phyloP scores from a whole-genome alignment of 2,329 filamentous ascomycete genomes.

The Colletotrichum sp. region DNA sequence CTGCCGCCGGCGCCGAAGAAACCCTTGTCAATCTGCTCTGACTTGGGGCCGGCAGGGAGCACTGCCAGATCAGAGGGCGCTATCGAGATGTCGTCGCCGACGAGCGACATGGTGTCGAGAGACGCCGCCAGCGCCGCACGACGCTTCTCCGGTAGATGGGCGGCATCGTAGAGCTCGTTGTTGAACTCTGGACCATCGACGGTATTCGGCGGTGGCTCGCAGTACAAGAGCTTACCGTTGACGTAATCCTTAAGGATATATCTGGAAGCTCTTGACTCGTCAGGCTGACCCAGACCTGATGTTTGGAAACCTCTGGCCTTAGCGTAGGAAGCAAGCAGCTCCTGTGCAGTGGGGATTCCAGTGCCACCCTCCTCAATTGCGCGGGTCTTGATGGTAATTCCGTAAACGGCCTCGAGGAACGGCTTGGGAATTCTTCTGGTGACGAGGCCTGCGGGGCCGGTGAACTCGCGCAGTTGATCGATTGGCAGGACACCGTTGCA shows the following conservation, averaged over 20 bases:
- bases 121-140: slow-evolving; percentile 66
- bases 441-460: slow-evolving; percentile 83
- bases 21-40: slow-evolving; percentile 79
- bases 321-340: slow-evolving; percentile 86
- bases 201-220: slow-evolving; percentile 80
- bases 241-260: slow-evolving; percentile 97
- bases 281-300: slow-evolving; percentile 86
- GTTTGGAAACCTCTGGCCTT: slow-evolving; percentile 90
- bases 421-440: slow-evolving; percentile 83
- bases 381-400: slow-evolving; percentile 83
- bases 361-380: slow-evolving; percentile 92
- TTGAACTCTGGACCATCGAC: slow-evolving; percentile 84
- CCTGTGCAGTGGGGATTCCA: slow-evolving; percentile 81
- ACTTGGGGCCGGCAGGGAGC: slow-evolving; percentile 71
- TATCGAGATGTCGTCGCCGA: slow-evolving; percentile 35
- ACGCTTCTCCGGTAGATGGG: slow-evolving; percentile 82
- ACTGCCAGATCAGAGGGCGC: slow-evolving; percentile 53
- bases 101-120: slow-evolving; percentile 50
- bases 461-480: slow-evolving; percentile 93
- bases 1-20: slow-evolving; percentile 76
- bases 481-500: slow-evolving; percentile 95
- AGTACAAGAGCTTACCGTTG: slow-evolving; percentile 91
- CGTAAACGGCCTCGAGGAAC: slow-evolving; percentile 93
- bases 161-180: slow-evolving; percentile 82
- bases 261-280: slow-evolving; percentile 89